Evolutionary conservation across 768 basidiomycete genomes (phyloP).

Genomic region (Calocybe gangraenosa): DNA sequence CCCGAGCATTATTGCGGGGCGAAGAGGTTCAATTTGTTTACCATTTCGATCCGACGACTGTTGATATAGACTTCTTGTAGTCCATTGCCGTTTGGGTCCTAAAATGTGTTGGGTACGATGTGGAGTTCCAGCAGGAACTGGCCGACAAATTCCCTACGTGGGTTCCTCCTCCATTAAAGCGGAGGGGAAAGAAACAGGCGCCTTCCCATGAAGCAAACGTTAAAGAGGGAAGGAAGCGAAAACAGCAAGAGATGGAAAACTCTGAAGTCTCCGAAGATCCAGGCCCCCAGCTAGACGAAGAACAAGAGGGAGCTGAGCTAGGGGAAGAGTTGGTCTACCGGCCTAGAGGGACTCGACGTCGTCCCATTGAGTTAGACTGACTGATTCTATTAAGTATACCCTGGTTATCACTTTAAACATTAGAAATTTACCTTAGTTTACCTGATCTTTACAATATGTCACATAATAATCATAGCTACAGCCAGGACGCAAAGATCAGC

Average conservation of each 20-base stretch:
- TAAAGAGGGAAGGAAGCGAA: neutral
- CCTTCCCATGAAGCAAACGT: neutral
- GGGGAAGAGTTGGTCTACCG: constrained; percentile 1
- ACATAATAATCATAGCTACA: too few species aligned
- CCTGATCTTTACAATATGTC: too few species aligned
- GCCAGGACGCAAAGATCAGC: too few species aligned
- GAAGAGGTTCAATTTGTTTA: constrained; percentile 22
- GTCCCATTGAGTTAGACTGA: neutral
- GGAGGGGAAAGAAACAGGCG: neutral
- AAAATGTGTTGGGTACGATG: constrained; percentile 38
- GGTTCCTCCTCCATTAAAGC: constrained; percentile 9
- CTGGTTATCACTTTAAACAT: too few species aligned
- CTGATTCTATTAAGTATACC: too few species aligned
- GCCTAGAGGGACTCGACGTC: constrained; percentile 1
- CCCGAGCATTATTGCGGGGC: constrained; percentile 23
- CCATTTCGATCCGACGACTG: neutral
- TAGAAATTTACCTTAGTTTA: too few species aligned
- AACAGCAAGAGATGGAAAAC: neutral
- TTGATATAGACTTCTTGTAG: constrained; percentile 11
- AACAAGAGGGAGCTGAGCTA: neutral
- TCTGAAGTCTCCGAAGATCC: too few species aligned
- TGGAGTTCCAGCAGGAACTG: constrained; percentile 28
- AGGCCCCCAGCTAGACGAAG: too few species aligned
- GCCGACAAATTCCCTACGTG: constrained; percentile 18
- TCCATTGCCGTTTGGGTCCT: constrained; percentile 30